Evolutionary conservation across 208 protist genomes (phyloP).

Genomic region (Leishmania lainsoni): DNA sequence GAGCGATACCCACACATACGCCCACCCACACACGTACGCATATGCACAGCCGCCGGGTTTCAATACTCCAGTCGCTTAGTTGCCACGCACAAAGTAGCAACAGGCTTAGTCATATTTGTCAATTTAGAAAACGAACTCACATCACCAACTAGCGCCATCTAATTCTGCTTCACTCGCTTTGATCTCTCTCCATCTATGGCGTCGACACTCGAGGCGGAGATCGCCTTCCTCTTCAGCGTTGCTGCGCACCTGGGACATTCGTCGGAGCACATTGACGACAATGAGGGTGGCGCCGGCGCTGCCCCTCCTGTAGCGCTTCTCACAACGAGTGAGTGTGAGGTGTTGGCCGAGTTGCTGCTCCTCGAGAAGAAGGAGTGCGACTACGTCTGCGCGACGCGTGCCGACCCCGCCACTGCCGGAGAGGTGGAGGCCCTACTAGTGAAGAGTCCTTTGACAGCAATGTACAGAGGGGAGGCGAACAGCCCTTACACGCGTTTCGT

Average conservation of each 20-base stretch:
- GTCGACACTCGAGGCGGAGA: slow-evolving; percentile 17
- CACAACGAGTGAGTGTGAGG: slow-evolving; percentile 12
- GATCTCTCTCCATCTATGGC: slow-evolving; percentile 4
- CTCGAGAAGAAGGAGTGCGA: slow-evolving; percentile 16
- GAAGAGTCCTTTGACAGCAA: slow-evolving; percentile 26
- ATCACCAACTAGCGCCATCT: neutral
- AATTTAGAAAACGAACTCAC: neutral
- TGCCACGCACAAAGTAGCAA: neutral
- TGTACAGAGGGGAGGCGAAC: slow-evolving; percentile 19
- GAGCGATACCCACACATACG: neutral
- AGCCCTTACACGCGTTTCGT: slow-evolving; percentile 34
- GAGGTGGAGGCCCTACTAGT: slow-evolving; percentile 11
- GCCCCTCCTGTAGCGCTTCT: neutral
- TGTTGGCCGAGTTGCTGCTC: slow-evolving; percentile 28
- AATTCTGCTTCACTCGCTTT: neutral
- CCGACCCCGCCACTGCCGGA: neutral
- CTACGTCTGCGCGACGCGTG: neutral
- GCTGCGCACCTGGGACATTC: slow-evolving; percentile 15
- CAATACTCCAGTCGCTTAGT: neutral
- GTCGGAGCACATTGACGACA: neutral
- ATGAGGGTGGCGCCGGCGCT: neutral
- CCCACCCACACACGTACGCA: neutral
- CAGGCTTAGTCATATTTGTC: no score
- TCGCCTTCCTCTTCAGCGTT: slow-evolving; percentile 24
- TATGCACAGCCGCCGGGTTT: neutral